Evolutionary conservation across 2,329 filamentous ascomycete genomes (phyloP).

Genomic region (Sphaerostilbella broomeana): DNA sequence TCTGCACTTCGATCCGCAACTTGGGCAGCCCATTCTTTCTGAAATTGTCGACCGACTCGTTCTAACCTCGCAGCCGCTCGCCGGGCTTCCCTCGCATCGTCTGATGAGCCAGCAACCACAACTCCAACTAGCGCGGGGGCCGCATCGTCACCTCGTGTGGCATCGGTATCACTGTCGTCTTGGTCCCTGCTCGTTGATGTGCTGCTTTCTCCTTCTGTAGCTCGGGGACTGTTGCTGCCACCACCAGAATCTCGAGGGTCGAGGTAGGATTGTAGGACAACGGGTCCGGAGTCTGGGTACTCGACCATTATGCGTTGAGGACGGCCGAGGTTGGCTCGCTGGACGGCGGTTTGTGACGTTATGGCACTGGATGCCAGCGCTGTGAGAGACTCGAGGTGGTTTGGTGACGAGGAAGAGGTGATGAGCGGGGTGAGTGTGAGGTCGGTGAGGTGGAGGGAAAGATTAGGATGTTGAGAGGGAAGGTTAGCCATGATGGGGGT

Average conservation of each 20-base stretch:
- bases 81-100: conserved; percentile 44
- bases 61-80: conserved; percentile 48
- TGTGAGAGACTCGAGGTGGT: conserved; percentile 44
- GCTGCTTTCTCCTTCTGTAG: background rate
- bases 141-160: conserved; percentile 29
- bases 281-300: conserved; percentile 37
- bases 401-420: conserved; percentile 41
- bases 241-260: conserved; percentile 28
- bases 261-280: conserved; percentile 41
- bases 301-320: conserved; percentile 55
- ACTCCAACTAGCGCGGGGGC: conserved; percentile 49
- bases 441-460: conserved; percentile 53
- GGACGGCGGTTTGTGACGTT: conserved; percentile 45
- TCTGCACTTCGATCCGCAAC: conserved; percentile 20
- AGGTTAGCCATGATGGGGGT: conserved; percentile 28
- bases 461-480: conserved; percentile 43
- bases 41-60: conserved; percentile 47
- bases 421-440: conserved; percentile 51
- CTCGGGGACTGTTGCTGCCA: conserved; percentile 5
- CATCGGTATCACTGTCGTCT: conserved; percentile 13
- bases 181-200: conserved; percentile 10
- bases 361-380: conserved; percentile 47
- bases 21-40: conserved; percentile 42
- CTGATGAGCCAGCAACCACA: conserved; percentile 44
- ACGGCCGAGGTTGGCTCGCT: conserved; percentile 45